phyloP scores from a whole-genome alignment of 345 rosid species.

The Ceriops tagal region DNA sequence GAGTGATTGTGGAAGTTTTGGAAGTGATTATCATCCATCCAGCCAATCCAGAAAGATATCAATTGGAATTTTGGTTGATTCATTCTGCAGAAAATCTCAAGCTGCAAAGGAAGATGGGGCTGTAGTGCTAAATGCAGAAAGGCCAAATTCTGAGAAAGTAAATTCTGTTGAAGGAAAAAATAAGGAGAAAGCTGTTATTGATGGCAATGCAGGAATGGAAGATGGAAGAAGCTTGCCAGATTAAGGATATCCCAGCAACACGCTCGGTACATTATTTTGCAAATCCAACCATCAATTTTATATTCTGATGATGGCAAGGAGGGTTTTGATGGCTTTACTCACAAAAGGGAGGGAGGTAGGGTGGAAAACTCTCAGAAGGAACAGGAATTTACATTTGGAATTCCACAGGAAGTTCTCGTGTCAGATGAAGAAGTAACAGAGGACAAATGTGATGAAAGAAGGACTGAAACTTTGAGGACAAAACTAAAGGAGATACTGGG shows the following conservation, averaged over 20 bases:
- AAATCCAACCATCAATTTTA: slow-evolving; percentile 34
- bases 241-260: slow-evolving; percentile 30
- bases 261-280: slow-evolving; percentile 30
- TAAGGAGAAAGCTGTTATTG: slow-evolving; percentile 25
- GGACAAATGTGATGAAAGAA: slow-evolving; percentile 34
- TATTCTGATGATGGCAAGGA: slow-evolving; percentile 32
- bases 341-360: slow-evolving; percentile 37
- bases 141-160: slow-evolving; percentile 27
- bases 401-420: slow-evolving; percentile 31
- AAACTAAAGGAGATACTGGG: slow-evolving; percentile 80
- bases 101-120: slow-evolving; percentile 29
- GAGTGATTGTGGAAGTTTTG: slow-evolving; percentile 55
- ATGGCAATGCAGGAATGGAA: slow-evolving; percentile 31
- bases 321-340: slow-evolving; percentile 32
- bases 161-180: slow-evolving; percentile 27
- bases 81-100: slow-evolving; percentile 36
- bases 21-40: slow-evolving; percentile 48
- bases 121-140: slow-evolving; percentile 29
- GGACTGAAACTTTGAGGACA: slow-evolving; percentile 63
- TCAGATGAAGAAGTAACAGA: slow-evolving; percentile 30
- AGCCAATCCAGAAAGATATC: slow-evolving; percentile 83
- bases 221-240: slow-evolving; percentile 35
- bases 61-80: slow-evolving; percentile 63
- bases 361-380: slow-evolving; percentile 35
- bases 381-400: slow-evolving; percentile 47